These are phyloP conservation scores for Acanthamoeba sp. DNA, from an alignment of 208 protist species.

Conservation along the genomic window DNA sequence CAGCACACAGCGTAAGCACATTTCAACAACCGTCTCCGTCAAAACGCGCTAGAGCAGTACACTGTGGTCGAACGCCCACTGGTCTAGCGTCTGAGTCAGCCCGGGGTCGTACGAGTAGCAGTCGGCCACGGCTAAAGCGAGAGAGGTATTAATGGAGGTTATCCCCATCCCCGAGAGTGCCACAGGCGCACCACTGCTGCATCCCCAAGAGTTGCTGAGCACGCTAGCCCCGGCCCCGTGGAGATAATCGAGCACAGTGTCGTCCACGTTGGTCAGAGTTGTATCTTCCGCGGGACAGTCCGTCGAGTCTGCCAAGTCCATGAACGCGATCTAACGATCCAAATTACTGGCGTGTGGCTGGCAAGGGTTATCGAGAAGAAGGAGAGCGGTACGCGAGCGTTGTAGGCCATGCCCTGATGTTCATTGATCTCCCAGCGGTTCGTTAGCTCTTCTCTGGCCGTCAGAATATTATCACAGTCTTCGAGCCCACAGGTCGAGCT, in stretches of 20 bases:
- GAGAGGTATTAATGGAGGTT: constrained; percentile 20
- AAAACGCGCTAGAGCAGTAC: neutral
- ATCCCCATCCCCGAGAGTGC: neutral
- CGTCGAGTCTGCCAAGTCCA: constrained; percentile 25
- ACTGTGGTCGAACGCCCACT: neutral
- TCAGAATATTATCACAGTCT: neutral
- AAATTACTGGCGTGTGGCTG: too few species aligned
- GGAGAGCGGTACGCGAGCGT: constrained; percentile 3
- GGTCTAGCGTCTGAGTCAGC: neutral
- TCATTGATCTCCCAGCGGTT: neutral
- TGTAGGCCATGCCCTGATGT: constrained; percentile 65
- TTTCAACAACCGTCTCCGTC: too few species aligned
- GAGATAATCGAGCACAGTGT: neutral
- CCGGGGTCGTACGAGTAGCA: constrained; percentile 13
- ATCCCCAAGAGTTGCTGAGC: constrained; percentile 59
- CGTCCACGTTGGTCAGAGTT: neutral
- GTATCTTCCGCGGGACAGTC: neutral
- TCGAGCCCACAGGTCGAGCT: neutral
- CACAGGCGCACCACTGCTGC: neutral
- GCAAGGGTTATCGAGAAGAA: neutral
- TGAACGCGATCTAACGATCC: constrained; percentile 30
- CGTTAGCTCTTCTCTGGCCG: neutral
- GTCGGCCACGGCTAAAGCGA: neutral
- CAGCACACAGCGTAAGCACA: too few species aligned
- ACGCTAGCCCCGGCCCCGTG: constrained; percentile 41